A percentile compares a stretch with the other conserved stretches of the same genome.
Evolutionary conservation across 1,139 yeast genomes (phyloP).

Genomic region (Sugiyamaella pinicola): DNA sequence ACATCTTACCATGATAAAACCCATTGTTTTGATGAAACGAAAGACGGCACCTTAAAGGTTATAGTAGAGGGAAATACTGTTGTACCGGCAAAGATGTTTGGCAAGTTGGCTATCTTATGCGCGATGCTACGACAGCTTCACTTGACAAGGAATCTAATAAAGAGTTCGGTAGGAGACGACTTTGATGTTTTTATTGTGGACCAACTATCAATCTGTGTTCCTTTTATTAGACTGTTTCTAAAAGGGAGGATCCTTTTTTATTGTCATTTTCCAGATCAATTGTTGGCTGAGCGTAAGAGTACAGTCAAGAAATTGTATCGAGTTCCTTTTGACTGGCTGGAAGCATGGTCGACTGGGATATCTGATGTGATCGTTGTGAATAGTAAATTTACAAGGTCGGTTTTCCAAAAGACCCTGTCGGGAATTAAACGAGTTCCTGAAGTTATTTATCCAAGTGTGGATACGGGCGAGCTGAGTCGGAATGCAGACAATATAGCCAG

Average conservation of each 20-base stretch:
- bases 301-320: constrained; percentile 66
- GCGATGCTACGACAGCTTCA: constrained; percentile 84
- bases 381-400: constrained; percentile 74
- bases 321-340: constrained; percentile 76
- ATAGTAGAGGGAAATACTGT: constrained; percentile 73
- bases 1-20: constrained; percentile 86
- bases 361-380: constrained; percentile 86
- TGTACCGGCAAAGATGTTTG: constrained; percentile 68
- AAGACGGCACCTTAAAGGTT: constrained; percentile 57
- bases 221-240: constrained; percentile 57
- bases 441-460: constrained; percentile 90
- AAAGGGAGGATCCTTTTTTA: constrained; percentile 66
- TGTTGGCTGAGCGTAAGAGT: constrained; percentile 63
- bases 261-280: constrained; percentile 95
- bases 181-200: constrained; percentile 83
- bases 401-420: constrained; percentile 67
- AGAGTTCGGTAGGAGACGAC: constrained; percentile 49
- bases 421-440: constrained; percentile 53
- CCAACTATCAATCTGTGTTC: constrained; percentile 84
- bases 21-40: constrained; percentile 91
- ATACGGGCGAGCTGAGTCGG: constrained; percentile 32
- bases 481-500: neutral
- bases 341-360: constrained; percentile 74
- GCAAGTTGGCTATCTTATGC: constrained; percentile 74
- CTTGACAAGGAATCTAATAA: constrained; percentile 55